These are phyloP conservation scores for Sphaerulina populicola DNA, from an alignment of 2,329 filamentous ascomycete species.

Conservation along the genomic window DNA sequence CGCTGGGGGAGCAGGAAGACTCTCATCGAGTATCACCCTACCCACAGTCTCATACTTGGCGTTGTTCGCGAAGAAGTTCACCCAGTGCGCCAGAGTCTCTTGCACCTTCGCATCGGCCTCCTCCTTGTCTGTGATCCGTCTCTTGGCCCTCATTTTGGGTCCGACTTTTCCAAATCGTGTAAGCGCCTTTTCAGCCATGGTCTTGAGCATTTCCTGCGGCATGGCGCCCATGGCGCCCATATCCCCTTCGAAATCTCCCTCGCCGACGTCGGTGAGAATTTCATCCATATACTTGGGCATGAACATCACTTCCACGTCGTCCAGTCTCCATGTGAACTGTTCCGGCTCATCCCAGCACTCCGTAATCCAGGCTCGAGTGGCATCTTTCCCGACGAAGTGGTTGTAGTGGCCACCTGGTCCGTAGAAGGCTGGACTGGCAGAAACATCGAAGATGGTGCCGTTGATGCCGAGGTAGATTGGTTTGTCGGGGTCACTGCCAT, in stretches of 20 bases:
- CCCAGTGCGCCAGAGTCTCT: slow-evolving; percentile 53
- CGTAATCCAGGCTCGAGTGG: slow-evolving; percentile 28
- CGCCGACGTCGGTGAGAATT: slow-evolving; percentile 17
- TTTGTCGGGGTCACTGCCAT: slow-evolving; percentile 22
- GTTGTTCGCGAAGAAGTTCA: slow-evolving; percentile 40
- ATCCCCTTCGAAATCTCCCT: slow-evolving; percentile 16
- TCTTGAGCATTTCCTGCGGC: slow-evolving; percentile 20
- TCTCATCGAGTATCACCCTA: slow-evolving; percentile 20
- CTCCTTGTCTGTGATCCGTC: slow-evolving; percentile 18
- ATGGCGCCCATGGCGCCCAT: slow-evolving; percentile 17
- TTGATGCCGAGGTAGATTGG: slow-evolving; percentile 30
- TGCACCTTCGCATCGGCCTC: slow-evolving; percentile 56
- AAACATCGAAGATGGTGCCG: slow-evolving; percentile 30
- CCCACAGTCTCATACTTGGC: slow-evolving; percentile 25
- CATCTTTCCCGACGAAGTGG: slow-evolving; percentile 28
- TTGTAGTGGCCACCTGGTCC: slow-evolving; percentile 28
- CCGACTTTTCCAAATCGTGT: slow-evolving; percentile 21
- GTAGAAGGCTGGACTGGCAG: slow-evolving; percentile 26
- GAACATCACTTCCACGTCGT: slow-evolving; percentile 27
- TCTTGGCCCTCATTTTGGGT: slow-evolving; percentile 16
- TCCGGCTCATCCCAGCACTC: slow-evolving; percentile 28
- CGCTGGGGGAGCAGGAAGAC: slow-evolving; percentile 18
- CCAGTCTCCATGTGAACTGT: slow-evolving; percentile 25
- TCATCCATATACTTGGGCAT: slow-evolving; percentile 27
- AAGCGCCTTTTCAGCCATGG: slow-evolving; percentile 26